Percentiles rank a stretch among this genome's conserved stretches.
Evolutionary conservation across 2,329 filamentous ascomycete genomes (phyloP).

Genomic region (Stylonectria norvegica): DNA sequence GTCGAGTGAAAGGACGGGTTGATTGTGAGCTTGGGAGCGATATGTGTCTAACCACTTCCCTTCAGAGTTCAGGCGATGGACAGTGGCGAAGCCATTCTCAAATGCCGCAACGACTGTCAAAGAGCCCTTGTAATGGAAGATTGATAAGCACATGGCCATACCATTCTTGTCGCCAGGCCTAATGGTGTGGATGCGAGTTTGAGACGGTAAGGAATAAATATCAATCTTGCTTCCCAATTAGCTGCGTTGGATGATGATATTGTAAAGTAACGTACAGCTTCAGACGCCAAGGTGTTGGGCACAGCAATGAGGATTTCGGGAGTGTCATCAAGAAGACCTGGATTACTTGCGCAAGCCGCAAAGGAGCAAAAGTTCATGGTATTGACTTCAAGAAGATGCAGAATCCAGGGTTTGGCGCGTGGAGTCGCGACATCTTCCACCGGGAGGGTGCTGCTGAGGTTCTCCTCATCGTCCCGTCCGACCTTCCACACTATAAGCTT

Average conservation of each 20-base stretch:
- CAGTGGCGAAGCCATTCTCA: constrained; percentile 75
- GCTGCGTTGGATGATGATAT: background rate
- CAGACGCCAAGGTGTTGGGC: constrained; percentile 71
- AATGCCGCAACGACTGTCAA: constrained; percentile 73
- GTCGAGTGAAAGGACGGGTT: constrained; percentile 76
- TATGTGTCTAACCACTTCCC: constrained; percentile 55
- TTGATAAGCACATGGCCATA: constrained; percentile 83
- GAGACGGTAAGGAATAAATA: constrained; percentile 76
- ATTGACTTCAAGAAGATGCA: constrained; percentile 81
- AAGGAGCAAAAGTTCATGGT: constrained; percentile 95
- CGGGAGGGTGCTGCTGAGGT: constrained; percentile 66
- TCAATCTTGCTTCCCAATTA: constrained; percentile 54
- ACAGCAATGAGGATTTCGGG: constrained; percentile 67
- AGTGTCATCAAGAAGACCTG: constrained; percentile 20
- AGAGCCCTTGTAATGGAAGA: constrained; percentile 49
- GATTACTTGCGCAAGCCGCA: constrained; percentile 50
- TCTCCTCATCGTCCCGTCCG: constrained; percentile 53
- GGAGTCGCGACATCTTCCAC: constrained; percentile 55
- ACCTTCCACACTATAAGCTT: constrained; percentile 83
- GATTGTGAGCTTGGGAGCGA: constrained; percentile 64
- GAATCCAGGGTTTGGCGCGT: constrained; percentile 72
- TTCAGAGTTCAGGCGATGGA: constrained; percentile 51
- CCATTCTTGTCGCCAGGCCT: constrained; percentile 54
- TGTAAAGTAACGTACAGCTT: constrained; percentile 52
- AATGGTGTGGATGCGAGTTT: constrained; percentile 62